phyloP scores from a whole-genome alignment of 257 asterid genomes.

The Solanum verrucosum region DNA sequence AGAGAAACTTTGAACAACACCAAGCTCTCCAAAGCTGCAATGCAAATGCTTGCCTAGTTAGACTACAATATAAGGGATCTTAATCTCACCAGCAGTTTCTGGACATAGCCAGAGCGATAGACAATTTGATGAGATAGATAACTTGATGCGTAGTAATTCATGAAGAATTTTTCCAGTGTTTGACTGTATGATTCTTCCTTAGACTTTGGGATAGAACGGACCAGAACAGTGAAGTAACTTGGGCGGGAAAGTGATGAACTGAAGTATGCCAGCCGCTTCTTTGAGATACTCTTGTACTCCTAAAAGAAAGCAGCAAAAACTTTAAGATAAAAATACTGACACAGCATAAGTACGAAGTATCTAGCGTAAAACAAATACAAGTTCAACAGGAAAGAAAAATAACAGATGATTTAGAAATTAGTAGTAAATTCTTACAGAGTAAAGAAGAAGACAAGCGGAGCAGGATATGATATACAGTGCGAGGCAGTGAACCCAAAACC shows the following conservation, averaged over 20 bases:
- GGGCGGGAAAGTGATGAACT: constrained; percentile 17
- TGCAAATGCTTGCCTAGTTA: not conserved
- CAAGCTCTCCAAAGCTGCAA: not conserved
- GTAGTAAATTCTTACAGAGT: constrained; percentile 15
- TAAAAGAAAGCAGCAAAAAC: not conserved
- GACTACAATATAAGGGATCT: not conserved
- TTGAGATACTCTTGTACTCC: constrained; percentile 11
- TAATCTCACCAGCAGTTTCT: constrained; percentile 23
- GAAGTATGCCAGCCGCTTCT: constrained; percentile 8
- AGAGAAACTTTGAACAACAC: not conserved
- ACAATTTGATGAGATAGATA: constrained; percentile 33
- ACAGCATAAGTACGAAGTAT: not conserved
- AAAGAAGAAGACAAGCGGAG: constrained; percentile 19
- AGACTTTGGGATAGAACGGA: constrained; percentile 28
- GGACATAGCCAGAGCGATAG: constrained; percentile 13
- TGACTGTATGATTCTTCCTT: constrained; percentile 9
- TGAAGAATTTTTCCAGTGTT: constrained; percentile 19
- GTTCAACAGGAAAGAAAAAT: not conserved
- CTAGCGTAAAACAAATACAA: not conserved
- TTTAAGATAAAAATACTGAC: not conserved
- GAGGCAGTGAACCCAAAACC: constrained; percentile 35
- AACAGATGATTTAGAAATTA: not conserved
- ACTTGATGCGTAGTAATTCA: constrained; percentile 21
- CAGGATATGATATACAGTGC: constrained; percentile 20
- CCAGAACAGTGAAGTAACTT: constrained; percentile 30